Percentiles rank a stretch among this genome's conserved stretches.
phyloP scores from a whole-genome alignment of 2,329 filamentous ascomycete species.

The Rhytidhysteron rufulum region DNA sequence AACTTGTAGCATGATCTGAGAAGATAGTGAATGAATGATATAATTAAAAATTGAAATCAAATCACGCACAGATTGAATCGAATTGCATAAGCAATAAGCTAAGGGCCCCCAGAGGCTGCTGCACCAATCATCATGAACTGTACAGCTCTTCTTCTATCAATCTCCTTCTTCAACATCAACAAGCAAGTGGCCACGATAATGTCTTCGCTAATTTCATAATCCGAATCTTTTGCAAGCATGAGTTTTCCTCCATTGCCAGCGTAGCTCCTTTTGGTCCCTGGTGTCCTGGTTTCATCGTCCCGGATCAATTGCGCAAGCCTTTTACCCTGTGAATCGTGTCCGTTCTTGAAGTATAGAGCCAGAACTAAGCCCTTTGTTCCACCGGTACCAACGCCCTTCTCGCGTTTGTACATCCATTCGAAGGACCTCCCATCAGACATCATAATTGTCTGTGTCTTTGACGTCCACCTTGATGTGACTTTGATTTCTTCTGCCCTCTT shows the following conservation, averaged over 20 bases:
- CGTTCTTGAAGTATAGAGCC: conserved; percentile 3
- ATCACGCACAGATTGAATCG: no score
- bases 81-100: no score
- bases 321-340: conserved; percentile 11
- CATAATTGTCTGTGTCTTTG: conserved; percentile 46
- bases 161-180: conserved; percentile 63
- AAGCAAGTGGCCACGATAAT: conserved; percentile 55
- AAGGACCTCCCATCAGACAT: conserved; percentile 48
- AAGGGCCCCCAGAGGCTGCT: no score
- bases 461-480: conserved; percentile 40
- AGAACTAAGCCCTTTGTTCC: conserved; percentile 17
- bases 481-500: conserved; percentile 23
- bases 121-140: conserved; percentile 43
- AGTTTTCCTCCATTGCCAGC: conserved; percentile 46
- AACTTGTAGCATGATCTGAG: no score
- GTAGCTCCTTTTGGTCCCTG: conserved; percentile 30
- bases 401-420: conserved; percentile 51
- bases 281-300: conserved; percentile 38
- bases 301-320: conserved; percentile 39
- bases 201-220: no score
- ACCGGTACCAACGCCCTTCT: conserved; percentile 11
- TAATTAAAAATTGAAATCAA: no score
- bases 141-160: conserved; percentile 53
- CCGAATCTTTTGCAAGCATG: conserved; percentile 38
- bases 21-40: no score